A percentile compares a stretch with the other conserved stretches of the same genome.
These are phyloP conservation scores for Wallacemonas sp. DNA, from an alignment of 208 protist genomes.

Conservation along the genomic window DNA sequence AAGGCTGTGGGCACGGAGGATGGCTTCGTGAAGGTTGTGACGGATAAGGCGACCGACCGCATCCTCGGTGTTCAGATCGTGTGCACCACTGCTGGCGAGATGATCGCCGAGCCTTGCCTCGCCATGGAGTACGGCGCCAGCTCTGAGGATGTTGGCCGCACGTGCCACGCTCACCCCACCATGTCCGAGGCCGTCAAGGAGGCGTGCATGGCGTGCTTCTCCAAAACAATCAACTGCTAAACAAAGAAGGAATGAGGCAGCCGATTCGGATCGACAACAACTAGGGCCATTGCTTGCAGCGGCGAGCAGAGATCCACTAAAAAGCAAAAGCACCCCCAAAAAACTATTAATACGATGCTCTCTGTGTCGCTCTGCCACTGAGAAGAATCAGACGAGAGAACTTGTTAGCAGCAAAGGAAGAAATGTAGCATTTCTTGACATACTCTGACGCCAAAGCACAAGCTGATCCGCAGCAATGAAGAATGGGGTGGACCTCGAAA, in stretches of 20 bases:
- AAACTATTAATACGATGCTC: no score
- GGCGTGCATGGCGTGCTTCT: constrained; percentile 95
- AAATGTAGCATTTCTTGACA: no score
- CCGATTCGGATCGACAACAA: not conserved
- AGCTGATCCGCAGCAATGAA: no score
- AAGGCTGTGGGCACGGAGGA: constrained; percentile 94
- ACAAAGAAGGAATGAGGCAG: not conserved
- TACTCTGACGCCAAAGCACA: no score
- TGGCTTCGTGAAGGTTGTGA: constrained; percentile 98
- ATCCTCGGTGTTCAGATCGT: constrained; percentile 99
- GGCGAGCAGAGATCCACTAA: constrained; percentile 1
- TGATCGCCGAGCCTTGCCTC: constrained; percentile 97
- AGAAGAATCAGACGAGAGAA: no score
- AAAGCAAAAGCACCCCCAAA: constrained; percentile 25
- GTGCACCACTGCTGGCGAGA: constrained; percentile 94
- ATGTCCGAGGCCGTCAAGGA: constrained; percentile 99
- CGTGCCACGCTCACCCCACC: constrained; percentile 99
- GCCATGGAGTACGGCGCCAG: constrained; percentile 98
- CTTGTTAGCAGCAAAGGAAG: no score
- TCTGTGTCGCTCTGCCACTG: no score
- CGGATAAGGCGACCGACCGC: constrained; percentile 95
- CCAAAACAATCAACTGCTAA: constrained; percentile 99
- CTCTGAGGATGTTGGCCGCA: constrained; percentile 97
- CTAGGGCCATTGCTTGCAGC: no score
- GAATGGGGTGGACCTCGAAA: no score